Evolutionary conservation across 306 rosid genomes (phyloP), one percentile per base, ranked within the genome.

Genomic region (Senna siamea): DNA sequence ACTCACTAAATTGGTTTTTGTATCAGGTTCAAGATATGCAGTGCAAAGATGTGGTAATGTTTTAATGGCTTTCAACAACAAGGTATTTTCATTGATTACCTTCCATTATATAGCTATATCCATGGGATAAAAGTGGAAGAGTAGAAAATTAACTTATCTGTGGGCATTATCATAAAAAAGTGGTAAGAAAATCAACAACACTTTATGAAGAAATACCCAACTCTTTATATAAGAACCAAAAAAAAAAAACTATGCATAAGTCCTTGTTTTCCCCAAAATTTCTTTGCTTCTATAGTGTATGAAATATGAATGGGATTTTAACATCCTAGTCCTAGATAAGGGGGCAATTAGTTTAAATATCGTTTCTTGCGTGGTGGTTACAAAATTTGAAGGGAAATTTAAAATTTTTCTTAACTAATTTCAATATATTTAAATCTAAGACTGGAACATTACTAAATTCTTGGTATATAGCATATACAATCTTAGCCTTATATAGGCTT

Each of bases 11-110:
- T 80, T 80, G 72, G 34, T 69, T 69, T 69, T 83, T 88, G 83
- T 72, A 41, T 66, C 87, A 94, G 99, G 99, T 66, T 94, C 99
- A 77, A 88, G 99, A 88, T 92, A 92, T 85, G 99, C 97, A 50
- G 88, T 94, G 75, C 97, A 92, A 87, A 94, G 97, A 87, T 85
- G 87, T 80, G 97, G 99, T 74, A 92, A 90, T 79, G 88, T 89
- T 69, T 78, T 92, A 78, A 92, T 94, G 96, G 92, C 99, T 73
- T 94, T 92, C 84, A 94, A 94, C 82, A 94, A 92, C 84, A 94
- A 83, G 97, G 98, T 93, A 83, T 56, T 78, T n/a, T 50, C 40
- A 60, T 65, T 55, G 4, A 17, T 66, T 44, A 28, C 26, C 23
- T 43, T 43, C 43, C 15, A 3, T 43, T 20, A 23, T 41, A 38